Evolutionary conservation across 139 green algal species (phyloP), one percentile per base, ranked within the genome.

Genomic region (Bryopsis sp.): DNA sequence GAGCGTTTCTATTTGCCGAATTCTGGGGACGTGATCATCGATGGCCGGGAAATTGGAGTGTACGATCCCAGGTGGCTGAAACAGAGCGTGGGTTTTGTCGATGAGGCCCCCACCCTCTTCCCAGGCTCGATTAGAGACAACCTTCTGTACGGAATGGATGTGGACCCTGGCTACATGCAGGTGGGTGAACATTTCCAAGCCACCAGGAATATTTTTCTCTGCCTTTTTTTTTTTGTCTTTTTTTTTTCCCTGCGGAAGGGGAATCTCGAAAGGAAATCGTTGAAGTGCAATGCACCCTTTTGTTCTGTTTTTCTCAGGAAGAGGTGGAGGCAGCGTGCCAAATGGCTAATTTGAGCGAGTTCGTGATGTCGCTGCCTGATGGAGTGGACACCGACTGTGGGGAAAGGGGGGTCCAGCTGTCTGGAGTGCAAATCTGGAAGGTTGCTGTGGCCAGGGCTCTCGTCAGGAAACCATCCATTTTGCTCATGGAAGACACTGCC

Each of bases 381-480:
- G 79, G 81, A 0, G 91, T 82, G 39, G 60, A 78, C 32, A 95
- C 88, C 0, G 47, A 82, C 7, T 91, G 97, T 34, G 92, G 92
- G 7, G 92, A 97, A 82, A 72, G 92, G 1, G 92, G 92, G 0
- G 79, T 97, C 11, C 95, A 97, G 82, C 85, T 97, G 34, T 90
- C 79, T 64, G 92, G 91, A 22, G 92, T 91, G 1, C 91, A 97
- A 84, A 97, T 97, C 80, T 91, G 96, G 82, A 79, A 90, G 0
- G 86, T 97, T 31, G 88, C 92, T 3, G 86, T 97, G 34, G 92
- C 90, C 2, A 75, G 92, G n/a, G 26, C 54, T 11, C n/a, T 63
- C 26, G 19, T 63, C n/a, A n/a, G n/a, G n/a, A n/a, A 58, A 99
- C 95, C 79, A 99, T 96, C 84, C 92, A 97, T n/a, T n/a, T n/a